Evolutionary conservation across 2,329 filamentous ascomycete genomes (phyloP), one percentile per base, ranked within the genome.

Genomic region (Sphaceloma murrayae): DNA sequence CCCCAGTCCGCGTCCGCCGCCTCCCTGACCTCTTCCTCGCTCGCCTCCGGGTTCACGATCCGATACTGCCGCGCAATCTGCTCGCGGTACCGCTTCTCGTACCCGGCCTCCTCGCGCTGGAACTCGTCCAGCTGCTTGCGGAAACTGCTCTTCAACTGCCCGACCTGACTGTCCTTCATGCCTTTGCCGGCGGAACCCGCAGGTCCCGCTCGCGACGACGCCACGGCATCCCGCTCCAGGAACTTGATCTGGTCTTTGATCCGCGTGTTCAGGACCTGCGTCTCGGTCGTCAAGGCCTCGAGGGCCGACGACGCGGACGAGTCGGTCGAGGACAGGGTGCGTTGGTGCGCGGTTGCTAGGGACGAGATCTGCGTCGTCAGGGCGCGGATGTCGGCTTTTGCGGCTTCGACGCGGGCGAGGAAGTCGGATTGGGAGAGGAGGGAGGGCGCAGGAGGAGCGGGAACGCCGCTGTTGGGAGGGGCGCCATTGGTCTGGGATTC

Each of bases 41-140:
- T 74, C n/a, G 84, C 85, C 33, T 86, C 79, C 42, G 84, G 84
- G 60, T 87, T 85, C 53, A 86, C 82, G 58, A 89, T 87, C 46
- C 77, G 73, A 63, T 85, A 88, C 63, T 91, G 85, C 56, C 85
- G 74, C 47, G 77, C 77, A 58, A 89, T 85, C 62, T 86, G 82
- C 51, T 87, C 81, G 49, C 80, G 75, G 62, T 86, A 86, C 51
- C 78, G 70, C 58, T 76, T 71, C 57, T 76, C 73, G 67, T 85
- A 88, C 34, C 74, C 71, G 48, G 74, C 68, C 69, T 91, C 85
- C 58, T 85, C 79, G 53, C 74, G 67, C 58, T 81, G 72, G 62
- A 84, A 87, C 54, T 75, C 74, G 58, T 79, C 72, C 51, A 88
- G 69, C 60, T 83, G 78, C 50, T 73, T 74, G 66, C 80, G 77